Percentiles rank a stretch among this genome's conserved stretches.
Evolutionary conservation across 495 filamentous ascomycete genomes (phyloP).

Genomic region (Daldinia bambusicola): DNA sequence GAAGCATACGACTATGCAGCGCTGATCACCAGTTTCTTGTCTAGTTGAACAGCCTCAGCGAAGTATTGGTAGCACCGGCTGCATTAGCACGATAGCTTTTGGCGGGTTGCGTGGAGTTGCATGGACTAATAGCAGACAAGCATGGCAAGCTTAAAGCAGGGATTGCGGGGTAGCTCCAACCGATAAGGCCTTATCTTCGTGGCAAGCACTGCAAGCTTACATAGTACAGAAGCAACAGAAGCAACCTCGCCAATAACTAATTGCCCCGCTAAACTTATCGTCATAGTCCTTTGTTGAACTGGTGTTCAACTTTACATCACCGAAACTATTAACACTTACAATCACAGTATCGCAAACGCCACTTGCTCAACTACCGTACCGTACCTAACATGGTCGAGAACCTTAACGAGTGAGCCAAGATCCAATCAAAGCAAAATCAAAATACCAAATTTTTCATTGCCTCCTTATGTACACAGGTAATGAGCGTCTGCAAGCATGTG

Average conservation of each 20-base stretch:
- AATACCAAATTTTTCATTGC: constrained; percentile 2
- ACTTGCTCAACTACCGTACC: constrained; percentile 1
- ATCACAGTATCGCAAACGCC: not conserved
- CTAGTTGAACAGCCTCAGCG: not conserved
- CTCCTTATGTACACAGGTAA: constrained; percentile 12
- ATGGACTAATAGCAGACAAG: constrained; percentile 7
- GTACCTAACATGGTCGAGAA: not conserved
- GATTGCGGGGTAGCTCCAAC: constrained; percentile 40
- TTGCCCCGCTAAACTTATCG: constrained; percentile 12
- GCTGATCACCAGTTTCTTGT: constrained; percentile 33
- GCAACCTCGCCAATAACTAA: not conserved
- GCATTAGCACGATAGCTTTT: not conserved
- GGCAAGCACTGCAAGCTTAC: constrained; percentile 13
- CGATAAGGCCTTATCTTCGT: constrained; percentile 34
- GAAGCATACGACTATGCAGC: constrained; percentile 41
- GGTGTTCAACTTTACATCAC: constrained; percentile 13
- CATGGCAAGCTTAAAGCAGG: constrained; percentile 6
- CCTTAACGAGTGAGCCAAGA: not conserved
- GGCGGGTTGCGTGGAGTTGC: not conserved
- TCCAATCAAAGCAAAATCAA: not conserved
- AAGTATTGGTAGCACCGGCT: not conserved
- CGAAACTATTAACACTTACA: not conserved
- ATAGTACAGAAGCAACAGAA: too few relatives aligned
- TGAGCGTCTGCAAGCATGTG: not conserved
- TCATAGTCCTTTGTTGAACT: not conserved